Conservation (phyloP, 805 yeast genomes). For the Wickerhamomyces bisporus region DNA sequence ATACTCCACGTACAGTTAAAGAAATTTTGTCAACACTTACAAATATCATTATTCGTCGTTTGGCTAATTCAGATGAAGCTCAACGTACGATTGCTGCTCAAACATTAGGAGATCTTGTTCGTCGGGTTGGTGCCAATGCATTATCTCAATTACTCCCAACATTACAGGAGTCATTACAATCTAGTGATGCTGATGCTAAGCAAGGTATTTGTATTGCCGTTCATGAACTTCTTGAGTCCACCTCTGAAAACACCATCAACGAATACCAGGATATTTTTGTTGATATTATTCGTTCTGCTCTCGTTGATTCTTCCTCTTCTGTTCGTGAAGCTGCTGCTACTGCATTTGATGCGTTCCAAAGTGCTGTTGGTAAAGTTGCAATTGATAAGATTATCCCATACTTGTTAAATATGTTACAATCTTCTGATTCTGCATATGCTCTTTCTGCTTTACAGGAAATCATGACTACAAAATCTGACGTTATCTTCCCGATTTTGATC, state of each 20-base stretch:
- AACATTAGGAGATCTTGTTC: constrained; percentile 90
- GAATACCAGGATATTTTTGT: constrained; percentile 68
- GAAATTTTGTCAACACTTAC: constrained; percentile 86
- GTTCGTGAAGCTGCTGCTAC: constrained; percentile 91
- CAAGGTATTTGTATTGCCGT: constrained; percentile 97
- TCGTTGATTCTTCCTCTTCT: constrained; percentile 63
- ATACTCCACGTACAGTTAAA: constrained; percentile 91
- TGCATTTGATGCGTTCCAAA: constrained; percentile 86
- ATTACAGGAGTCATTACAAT: constrained; percentile 55
- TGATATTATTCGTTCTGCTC: constrained; percentile 68
- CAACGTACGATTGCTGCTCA: constrained; percentile 88
- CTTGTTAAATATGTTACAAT: constrained; percentile 63
- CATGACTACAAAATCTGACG: constrained; percentile 84
- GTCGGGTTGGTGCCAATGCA: constrained; percentile 88
- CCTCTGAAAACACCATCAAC: constrained; percentile 52
- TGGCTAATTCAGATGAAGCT: constrained; percentile 75
- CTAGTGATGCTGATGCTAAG: constrained; percentile 73
- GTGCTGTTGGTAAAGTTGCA: constrained; percentile 74
- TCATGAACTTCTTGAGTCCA: constrained; percentile 75
- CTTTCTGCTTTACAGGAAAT: constrained; percentile 85
- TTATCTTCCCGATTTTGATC: constrained; percentile 87
- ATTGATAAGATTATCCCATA: constrained; percentile 87
- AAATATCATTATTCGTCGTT: constrained; percentile 68
- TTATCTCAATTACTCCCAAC: constrained; percentile 82
- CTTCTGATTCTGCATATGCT: constrained; percentile 64